Percentiles rank a stretch among this genome's conserved stretches.
phyloP scores from a whole-genome alignment of 805 yeast species.

The Saturnispora saitoi region DNA sequence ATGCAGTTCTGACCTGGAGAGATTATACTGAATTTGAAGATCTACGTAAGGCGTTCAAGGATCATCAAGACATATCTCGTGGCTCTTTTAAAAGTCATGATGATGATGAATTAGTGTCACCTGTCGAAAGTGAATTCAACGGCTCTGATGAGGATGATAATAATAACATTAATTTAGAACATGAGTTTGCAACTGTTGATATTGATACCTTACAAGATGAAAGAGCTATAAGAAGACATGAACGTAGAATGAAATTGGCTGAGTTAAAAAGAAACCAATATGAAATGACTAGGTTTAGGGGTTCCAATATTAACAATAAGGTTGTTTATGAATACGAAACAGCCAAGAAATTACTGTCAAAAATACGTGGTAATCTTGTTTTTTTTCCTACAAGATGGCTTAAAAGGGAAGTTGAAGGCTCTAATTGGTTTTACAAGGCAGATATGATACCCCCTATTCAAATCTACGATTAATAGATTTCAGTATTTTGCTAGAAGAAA shows the following conservation, averaged over 20 bases:
- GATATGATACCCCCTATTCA: slow-evolving; percentile 94
- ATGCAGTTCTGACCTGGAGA: slow-evolving; percentile 80
- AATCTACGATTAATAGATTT: slow-evolving; percentile 55
- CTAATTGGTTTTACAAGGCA: slow-evolving; percentile 91
- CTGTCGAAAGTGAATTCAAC: not conserved
- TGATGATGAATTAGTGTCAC: not conserved
- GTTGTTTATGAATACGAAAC: slow-evolving; percentile 51
- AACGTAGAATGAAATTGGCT: slow-evolving; percentile 23
- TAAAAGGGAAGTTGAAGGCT: slow-evolving; percentile 73
- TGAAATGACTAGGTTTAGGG: slow-evolving; percentile 10
- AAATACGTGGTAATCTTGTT: slow-evolving; percentile 81
- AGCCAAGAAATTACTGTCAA: slow-evolving; percentile 62
- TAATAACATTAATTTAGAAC: not conserved
- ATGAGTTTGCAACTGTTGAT: slow-evolving; percentile 1
- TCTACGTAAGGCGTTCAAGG: slow-evolving; percentile 47
- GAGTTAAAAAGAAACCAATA: slow-evolving; percentile 24
- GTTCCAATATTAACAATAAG: slow-evolving; percentile 4
- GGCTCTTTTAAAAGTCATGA: slow-evolving; percentile 7
- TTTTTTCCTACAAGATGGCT: slow-evolving; percentile 93
- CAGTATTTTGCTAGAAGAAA: not conserved
- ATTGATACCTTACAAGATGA: not conserved
- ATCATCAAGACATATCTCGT: slow-evolving; percentile 17
- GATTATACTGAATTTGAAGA: slow-evolving; percentile 71
- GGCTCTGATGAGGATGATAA: not conserved
- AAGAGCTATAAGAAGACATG: slow-evolving; percentile 11